A percentile compares a stretch with the other conserved stretches of the same genome.
Conservation (phyloP, 306 rosid genomes). For the Vigna hirtella region DNA sequence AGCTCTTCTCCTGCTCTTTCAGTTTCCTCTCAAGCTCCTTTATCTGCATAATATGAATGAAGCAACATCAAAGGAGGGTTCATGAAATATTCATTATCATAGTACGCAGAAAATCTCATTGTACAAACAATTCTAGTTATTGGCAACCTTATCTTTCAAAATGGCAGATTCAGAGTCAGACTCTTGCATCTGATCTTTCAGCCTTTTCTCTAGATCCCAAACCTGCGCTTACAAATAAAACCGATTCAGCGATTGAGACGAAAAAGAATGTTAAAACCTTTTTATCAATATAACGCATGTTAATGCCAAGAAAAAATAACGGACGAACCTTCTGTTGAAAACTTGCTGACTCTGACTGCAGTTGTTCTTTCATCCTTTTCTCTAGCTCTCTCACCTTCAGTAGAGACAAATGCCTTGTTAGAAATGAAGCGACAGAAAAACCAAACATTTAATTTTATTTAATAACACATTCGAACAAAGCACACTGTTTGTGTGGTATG, state of each 20-base stretch:
- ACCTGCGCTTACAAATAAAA: conserved; percentile 53
- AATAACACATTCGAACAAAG: not conserved
- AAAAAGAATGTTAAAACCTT: not conserved
- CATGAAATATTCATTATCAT: conserved; percentile 24
- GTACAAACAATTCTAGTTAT: conserved; percentile 9
- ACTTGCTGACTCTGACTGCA: conserved; percentile 62
- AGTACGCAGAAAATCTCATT: not conserved
- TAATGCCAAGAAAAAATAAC: not conserved
- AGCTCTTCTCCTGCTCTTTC: conserved; percentile 65
- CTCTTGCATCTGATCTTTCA: conserved; percentile 71
- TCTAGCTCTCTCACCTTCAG: conserved; percentile 81
- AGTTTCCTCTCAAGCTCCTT: conserved; percentile 75
- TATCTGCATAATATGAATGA: conserved; percentile 55
- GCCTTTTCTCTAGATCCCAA: conserved; percentile 72
- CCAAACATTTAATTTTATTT: not conserved
- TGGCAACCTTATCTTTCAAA: conserved; percentile 73
- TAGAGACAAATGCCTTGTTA: conserved; percentile 32
- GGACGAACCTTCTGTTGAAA: conserved; percentile 69
- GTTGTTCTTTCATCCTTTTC: conserved; percentile 65
- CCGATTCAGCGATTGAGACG: conserved; percentile 18
- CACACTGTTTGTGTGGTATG: not conserved
- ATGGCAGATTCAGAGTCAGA: conserved; percentile 63
- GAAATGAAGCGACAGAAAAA: conserved; percentile 13
- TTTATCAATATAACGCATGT: not conserved
- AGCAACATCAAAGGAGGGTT: conserved; percentile 27